Base-by-base conservation (phyloP, 1,139 yeast species). In the Suhomyces atakaporum region DNA sequence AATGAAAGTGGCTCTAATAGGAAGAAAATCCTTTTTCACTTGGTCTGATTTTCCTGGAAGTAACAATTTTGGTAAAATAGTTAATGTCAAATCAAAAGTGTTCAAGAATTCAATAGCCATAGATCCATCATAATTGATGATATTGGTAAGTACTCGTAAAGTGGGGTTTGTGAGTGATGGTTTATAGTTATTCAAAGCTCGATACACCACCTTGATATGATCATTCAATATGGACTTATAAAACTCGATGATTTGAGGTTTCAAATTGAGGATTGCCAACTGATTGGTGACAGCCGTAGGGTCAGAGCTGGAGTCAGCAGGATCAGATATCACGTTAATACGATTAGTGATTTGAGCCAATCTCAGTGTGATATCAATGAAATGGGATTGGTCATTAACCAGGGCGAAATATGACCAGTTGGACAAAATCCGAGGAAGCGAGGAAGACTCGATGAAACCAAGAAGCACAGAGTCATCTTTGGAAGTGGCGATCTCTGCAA, bases 391-490 rank as follows among this genome's bases (percentile, higher is more conserved):
- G 44, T 81, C 81, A 49, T 80, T 81, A n/a, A 74, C 68, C 31
- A 82, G 78, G 4, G 86, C 75, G 50, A 67, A 78, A 47, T 77
- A 79, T 2, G 85, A 72, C 86, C 90, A 84, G 18, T 53, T 54
- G 13, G 51, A 44, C 12, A 68, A 43, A 7, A 60, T 42, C 31
- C 56, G 56, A 16, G 41, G 31, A 19, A 63, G 41, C 7, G 54
- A 45, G n/a, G 46, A 46, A 5, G 46, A 36, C 22, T 44, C 45
- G 22, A 58, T 43, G 38, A 56, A 54, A 11, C 29, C 30, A 22
- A 51, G 27, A 16, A 47, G 43, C 3, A 40, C 33, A 6, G 32
- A 36, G 10, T 26, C 32, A 27, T 42, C 39, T 12, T 36, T 43
- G n/a, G 44, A 27, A 13, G 40, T 20, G 9, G 40, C 33, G 7